A percentile compares a stretch with the other conserved stretches of the same genome.
phyloP scores from a whole-genome alignment of 1,284 basidiomycete species.

The Phaffia rhodozyma region DNA sequence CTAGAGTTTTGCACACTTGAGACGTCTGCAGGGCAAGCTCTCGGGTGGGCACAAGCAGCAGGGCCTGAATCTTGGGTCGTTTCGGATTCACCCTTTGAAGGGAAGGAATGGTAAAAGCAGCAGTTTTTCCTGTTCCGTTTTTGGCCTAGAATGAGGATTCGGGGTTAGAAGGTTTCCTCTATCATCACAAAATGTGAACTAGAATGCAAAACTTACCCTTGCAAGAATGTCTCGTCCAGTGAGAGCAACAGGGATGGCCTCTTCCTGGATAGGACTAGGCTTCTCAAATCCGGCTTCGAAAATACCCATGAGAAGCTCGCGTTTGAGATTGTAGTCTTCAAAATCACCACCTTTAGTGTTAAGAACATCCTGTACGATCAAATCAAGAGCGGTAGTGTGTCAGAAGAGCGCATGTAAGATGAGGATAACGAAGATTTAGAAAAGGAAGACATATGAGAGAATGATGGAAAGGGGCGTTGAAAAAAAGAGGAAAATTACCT shows the following conservation, averaged over 20 bases:
- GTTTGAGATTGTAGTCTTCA: conserved; percentile 68
- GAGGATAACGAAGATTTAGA: background rate
- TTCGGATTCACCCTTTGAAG: conserved; percentile 82
- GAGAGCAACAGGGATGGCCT: conserved; percentile 80
- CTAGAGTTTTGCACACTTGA: conserved; percentile 93
- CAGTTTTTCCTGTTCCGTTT: conserved; percentile 90
- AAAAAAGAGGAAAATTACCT: conserved; percentile 36
- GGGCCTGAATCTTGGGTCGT: conserved; percentile 84
- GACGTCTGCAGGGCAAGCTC: conserved; percentile 92
- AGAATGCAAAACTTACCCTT: conserved; percentile 35
- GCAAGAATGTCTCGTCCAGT: conserved; percentile 83
- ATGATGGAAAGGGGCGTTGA: background rate
- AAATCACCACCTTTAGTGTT: conserved; percentile 84
- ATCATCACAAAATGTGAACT: background rate
- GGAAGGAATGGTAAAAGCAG: conserved; percentile 94
- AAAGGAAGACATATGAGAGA: background rate
- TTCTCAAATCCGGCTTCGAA: conserved; percentile 95
- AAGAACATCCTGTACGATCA: conserved; percentile 55
- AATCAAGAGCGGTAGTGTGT: conserved; percentile 16
- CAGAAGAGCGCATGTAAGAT: background rate
- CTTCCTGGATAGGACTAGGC: conserved; percentile 97
- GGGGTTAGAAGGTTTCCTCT: background rate
- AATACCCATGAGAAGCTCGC: conserved; percentile 80
- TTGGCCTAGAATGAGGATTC: conserved; percentile 42
- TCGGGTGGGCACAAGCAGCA: conserved; percentile 86